Evolutionary conservation across 176 grass and related monocot genomes (phyloP).

Genomic region (Avena insularis): DNA sequence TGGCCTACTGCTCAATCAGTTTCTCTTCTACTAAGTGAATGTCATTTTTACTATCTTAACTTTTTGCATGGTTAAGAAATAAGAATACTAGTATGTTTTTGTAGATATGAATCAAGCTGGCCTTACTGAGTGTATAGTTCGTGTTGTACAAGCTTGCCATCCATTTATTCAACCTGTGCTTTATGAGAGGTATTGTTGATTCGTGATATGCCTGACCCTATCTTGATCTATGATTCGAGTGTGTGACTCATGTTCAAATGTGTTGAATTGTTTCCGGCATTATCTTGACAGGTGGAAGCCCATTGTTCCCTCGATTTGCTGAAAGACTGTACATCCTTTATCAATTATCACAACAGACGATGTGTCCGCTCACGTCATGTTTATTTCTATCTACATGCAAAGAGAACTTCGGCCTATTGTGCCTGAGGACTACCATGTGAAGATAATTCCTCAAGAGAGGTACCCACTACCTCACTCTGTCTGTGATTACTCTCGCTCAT

Average conservation of each 20-base stretch:
- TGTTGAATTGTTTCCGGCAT: constrained; percentile 69
- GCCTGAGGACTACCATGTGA: constrained; percentile 72
- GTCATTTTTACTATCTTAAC: neutral
- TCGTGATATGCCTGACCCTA: neutral
- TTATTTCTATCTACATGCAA: constrained; percentile 48
- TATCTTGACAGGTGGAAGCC: constrained; percentile 89
- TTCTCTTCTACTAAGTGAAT: neutral
- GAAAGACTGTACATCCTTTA: constrained; percentile 76
- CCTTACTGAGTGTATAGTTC: constrained; percentile 88
- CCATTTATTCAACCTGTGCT: constrained; percentile 80
- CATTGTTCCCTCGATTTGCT: constrained; percentile 77
- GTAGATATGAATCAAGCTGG: constrained; percentile 99
- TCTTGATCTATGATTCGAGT: constrained; percentile 25
- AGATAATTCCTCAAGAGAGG: constrained; percentile 85
- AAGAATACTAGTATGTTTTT: constrained; percentile 7
- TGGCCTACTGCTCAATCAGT: neutral
- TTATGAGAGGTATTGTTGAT: constrained; percentile 71
- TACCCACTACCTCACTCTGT: neutral
- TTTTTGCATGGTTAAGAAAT: neutral
- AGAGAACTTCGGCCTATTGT: constrained; percentile 91
- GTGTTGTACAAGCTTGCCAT: constrained; percentile 80
- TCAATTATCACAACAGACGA: constrained; percentile 12
- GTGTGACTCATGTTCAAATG: constrained; percentile 11
- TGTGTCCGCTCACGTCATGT: neutral
- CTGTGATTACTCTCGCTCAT: neutral